A percentile compares a stretch with the other conserved stretches of the same genome.
phyloP scores from a whole-genome alignment of 768 basidiomycete species.

The Russula griseocarnosa region DNA sequence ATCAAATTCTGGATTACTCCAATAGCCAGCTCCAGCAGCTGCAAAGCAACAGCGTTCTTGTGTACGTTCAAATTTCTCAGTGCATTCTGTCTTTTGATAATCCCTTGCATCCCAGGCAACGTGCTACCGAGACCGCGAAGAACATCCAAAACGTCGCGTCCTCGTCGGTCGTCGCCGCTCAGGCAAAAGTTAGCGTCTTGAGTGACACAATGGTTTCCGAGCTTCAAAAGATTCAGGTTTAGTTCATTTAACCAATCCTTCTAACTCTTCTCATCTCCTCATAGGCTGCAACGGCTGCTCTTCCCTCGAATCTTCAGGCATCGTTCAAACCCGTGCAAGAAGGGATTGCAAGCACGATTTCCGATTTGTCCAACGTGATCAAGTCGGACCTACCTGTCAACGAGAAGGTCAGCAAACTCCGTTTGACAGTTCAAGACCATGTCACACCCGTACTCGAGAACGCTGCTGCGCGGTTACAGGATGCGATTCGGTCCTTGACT shows the following conservation, averaged over 20 bases:
- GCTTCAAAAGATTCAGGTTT: conserved; percentile 54
- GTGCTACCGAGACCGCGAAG: conserved; percentile 63
- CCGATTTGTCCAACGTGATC: conserved; percentile 53
- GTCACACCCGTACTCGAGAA: conserved; percentile 59
- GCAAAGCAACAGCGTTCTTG: conserved; percentile 58
- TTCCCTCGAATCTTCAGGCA: conserved; percentile 52
- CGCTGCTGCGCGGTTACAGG: conserved; percentile 34
- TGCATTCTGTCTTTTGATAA: conserved; percentile 7
- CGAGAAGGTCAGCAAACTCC: conserved; percentile 58
- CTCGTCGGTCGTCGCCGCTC: conserved; percentile 51
- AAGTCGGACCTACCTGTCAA: conserved; percentile 53
- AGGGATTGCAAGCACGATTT: conserved; percentile 49
- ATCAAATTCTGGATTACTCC: conserved; percentile 61
- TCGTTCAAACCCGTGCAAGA: conserved; percentile 57
- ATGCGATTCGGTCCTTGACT: conserved; percentile 32
- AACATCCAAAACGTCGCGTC: conserved; percentile 58
- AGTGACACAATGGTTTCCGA: conserved; percentile 65
- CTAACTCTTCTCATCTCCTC: neutral
- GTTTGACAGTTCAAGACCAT: conserved; percentile 54
- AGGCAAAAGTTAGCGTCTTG: conserved; percentile 53
- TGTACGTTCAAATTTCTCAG: conserved; percentile 43
- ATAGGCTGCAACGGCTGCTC: conserved; percentile 51
- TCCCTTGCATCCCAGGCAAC: conserved; percentile 46
- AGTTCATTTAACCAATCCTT: neutral
- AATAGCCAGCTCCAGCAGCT: conserved; percentile 68